A percentile compares a stretch with the other conserved stretches of the same genome.
phyloP scores from a whole-genome alignment of 768 basidiomycete genomes.

The Lactifluus subvellereus region DNA sequence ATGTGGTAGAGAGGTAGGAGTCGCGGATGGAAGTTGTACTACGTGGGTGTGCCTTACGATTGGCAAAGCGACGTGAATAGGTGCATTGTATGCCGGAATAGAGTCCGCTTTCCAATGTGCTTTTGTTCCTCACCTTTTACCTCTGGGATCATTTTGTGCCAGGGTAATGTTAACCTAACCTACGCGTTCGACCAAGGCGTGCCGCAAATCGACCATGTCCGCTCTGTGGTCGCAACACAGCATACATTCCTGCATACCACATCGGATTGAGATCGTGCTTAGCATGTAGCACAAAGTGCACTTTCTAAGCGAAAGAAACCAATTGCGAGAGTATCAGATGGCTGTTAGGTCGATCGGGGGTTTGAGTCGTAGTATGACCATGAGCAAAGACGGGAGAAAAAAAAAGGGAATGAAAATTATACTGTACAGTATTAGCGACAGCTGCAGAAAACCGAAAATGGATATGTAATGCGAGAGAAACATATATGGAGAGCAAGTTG shows the following conservation, averaged over 20 bases:
- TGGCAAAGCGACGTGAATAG: neutral
- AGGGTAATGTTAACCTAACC: no score
- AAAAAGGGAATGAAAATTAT: neutral
- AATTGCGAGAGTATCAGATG: neutral
- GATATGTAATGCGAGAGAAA: no score
- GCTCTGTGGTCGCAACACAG: neutral
- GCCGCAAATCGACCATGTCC: neutral
- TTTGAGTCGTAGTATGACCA: neutral
- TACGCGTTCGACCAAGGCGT: neutral
- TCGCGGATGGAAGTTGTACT: neutral
- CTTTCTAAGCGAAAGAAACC: neutral
- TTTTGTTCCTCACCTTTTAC: neutral
- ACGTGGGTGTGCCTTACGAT: neutral
- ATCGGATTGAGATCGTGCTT: neutral
- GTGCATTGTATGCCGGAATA: neutral
- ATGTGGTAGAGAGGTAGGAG: neutral
- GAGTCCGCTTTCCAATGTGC: neutral
- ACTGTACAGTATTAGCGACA: neutral
- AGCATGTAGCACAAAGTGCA: neutral
- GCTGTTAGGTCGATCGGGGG: neutral
- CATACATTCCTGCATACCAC: neutral
- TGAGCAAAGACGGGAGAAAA: neutral
- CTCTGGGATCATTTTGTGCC: neutral
- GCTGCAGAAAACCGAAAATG: neutral
- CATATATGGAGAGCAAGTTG: no score